Base-by-base conservation (phyloP, 176 grass and related monocot genomes). In the Oryza punctata region DNA sequence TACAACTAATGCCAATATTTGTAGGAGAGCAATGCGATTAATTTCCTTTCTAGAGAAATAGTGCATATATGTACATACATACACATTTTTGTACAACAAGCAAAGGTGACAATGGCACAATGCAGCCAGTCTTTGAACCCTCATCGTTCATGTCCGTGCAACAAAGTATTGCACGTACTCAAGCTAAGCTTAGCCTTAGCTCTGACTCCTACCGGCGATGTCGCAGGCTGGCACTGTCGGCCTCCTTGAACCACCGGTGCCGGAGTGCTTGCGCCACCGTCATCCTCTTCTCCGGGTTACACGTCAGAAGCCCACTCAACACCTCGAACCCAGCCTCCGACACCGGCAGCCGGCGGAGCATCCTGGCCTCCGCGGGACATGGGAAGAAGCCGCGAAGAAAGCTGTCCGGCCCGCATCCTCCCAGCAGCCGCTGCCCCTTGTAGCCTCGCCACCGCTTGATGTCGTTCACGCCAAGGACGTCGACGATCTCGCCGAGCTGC, bases 401-500 rank as follows among this genome's bases (percentile, higher is more conserved):
- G 69, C 69, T 71, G 12, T 1, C 0, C n/a, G 38, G n/a, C 2
- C 4, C 69, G 0, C n/a, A 26, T 19, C 69, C 69, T 23, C 38
- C 6, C 12, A n/a, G 69, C 69, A 71, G 69, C 10, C n/a, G 40
- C 54, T 60, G 54, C n/a, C 69, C 69, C 2, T 40, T 10, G 38
- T 26, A 71, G 38, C 69, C 38, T 2, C 21, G 4, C 69, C 38
- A 71, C n/a, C 14, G 10, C 69, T 71, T 44, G 38, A 45, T 45
- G 69, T 71, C 69, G 6, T 26, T 6, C 1, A 11, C 10, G 12
- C 69, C 69, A 15, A 71, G 38, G 25, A 45, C 69, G 25, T 33
- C 21, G 9, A 79, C 37, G 50, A 85, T 72, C 69, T 84, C 65
- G 65, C 74, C 19, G 65, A 89, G 76, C n/a, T 89, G 81, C 69